phyloP scores from a whole-genome alignment of 805 yeast genomes.

The Yamadazyma sp. region DNA sequence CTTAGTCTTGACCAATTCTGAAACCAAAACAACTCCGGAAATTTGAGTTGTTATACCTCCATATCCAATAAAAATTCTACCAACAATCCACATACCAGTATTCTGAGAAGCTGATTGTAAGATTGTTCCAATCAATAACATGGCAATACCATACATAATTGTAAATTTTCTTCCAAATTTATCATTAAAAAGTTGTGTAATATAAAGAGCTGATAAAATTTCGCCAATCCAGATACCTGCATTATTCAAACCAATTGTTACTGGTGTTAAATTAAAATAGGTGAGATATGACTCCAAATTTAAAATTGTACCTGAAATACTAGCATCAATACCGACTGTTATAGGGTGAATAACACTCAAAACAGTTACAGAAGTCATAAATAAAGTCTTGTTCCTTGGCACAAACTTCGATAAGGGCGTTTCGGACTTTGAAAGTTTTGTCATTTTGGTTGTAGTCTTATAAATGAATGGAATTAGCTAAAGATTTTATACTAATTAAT shows the following conservation, averaged over 20 bases:
- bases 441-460: too few relatives aligned
- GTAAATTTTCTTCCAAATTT: conserved; percentile 35
- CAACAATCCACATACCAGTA: conserved; percentile 34
- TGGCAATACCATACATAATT: conserved; percentile 19
- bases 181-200: conserved; percentile 24
- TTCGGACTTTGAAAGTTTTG: too few relatives aligned
- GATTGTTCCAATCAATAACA: conserved; percentile 30
- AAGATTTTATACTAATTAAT: too few relatives aligned
- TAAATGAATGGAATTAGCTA: too few relatives aligned
- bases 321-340: conserved; percentile 9
- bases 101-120: conserved; percentile 31
- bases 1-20: conserved; percentile 48
- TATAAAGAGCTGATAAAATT: conserved; percentile 4
- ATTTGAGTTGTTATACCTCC: conserved; percentile 43
- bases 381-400: conserved; percentile 7
- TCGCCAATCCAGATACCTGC: conserved; percentile 14
- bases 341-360: conserved; percentile 11
- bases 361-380: conserved; percentile 1
- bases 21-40: conserved; percentile 43
- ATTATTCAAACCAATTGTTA: conserved; percentile 12
- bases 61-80: conserved; percentile 47
- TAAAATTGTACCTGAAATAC: conserved; percentile 11
- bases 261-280: conserved; percentile 10
- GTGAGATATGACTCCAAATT: conserved; percentile 10
- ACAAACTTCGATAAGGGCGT: conserved; percentile 7